Evolutionary conservation across 345 rosid species (phyloP), one percentile per base, ranked within the genome.

Genomic region (Ceriops decandra): DNA sequence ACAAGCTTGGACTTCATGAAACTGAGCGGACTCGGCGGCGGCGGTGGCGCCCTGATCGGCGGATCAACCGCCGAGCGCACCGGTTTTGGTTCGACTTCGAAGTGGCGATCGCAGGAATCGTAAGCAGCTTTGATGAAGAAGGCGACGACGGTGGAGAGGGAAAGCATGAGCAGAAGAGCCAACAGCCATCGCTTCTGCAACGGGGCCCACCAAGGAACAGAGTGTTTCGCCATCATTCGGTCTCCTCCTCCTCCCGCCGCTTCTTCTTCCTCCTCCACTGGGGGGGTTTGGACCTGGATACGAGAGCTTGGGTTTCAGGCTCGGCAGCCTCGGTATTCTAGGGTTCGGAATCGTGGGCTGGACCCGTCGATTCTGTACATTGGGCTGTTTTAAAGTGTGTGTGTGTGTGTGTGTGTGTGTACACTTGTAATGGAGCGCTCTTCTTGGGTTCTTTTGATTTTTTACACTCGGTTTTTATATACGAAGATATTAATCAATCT

Each of bases 1-100:
- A 82, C 85, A 20, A 57, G 72, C 76, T 71, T 80, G 6, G 86
- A 78, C 79, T 78, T 83, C 86, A 83, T 83, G 71, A 83, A 83
- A 32, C 76, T 60, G 60, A 83, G 86, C 0, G 86, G 84, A 58
- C 72, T 83, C 22, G 81, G 77, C 27, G 72, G 57, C 42, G 57
- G 77, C 11, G 72, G 57, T 30, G 57, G 57, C 28, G 57, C 11
- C 15, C 47, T 35, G 15, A 28, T 22, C 36, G 58, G 42, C n/a
- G 28, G n/a, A 42, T 8, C 49, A 20, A 5, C 60, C 6, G 13
- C 8, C 19, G 69, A 32, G 49, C 60, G 47, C n/a, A 21, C 27
- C n/a, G 35, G 38, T 47, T 68, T 46, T 4, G 32, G 59, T 4
- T 16, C 42, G n/a, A 58, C 64, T 10, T 68, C 64, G 38, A 68